These are phyloP conservation scores for Pleodorina starrii DNA, from an alignment of 139 green algal species.

Conservation along the genomic window DNA sequence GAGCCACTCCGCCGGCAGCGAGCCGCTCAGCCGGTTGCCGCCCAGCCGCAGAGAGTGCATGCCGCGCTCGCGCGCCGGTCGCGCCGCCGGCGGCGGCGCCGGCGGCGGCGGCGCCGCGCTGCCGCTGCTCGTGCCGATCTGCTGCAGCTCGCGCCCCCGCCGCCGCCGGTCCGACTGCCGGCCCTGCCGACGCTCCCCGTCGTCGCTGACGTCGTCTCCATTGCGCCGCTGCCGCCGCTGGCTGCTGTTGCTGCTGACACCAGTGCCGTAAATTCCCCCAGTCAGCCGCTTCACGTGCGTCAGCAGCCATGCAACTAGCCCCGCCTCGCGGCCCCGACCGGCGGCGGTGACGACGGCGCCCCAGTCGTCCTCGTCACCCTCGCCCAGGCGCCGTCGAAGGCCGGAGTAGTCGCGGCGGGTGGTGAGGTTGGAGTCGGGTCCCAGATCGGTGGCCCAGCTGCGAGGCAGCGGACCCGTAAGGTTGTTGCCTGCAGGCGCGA, in stretches of 20 bases:
- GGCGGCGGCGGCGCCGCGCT: slow-evolving; percentile 16
- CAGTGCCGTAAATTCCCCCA: neutral
- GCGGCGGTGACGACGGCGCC: too few species aligned
- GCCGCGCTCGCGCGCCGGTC: neutral
- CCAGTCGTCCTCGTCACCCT: neutral
- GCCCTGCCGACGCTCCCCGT: neutral
- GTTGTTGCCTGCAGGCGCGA: slow-evolving; percentile 39
- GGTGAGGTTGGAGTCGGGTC: neutral
- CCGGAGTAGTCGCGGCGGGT: neutral
- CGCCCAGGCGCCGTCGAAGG: neutral
- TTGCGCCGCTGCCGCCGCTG: neutral
- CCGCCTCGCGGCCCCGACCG: too few species aligned
- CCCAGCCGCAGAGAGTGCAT: slow-evolving; percentile 39
- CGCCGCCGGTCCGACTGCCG: neutral
- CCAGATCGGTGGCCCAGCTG: slow-evolving; percentile 27
- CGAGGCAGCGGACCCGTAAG: slow-evolving; percentile 24
- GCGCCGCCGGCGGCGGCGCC: slow-evolving; percentile 1
- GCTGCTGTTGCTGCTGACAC: too few species aligned
- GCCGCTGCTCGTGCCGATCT: slow-evolving; percentile 12
- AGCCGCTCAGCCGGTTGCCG: slow-evolving; percentile 18
- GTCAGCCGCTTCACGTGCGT: neutral
- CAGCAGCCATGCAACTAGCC: too few species aligned
- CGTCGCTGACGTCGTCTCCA: too few species aligned
- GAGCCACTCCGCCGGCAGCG: slow-evolving; percentile 4
- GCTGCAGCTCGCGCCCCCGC: neutral